Percentiles rank a stretch among this genome's conserved stretches.
These are phyloP conservation scores for Lactuca sativa DNA, from an alignment of 129 eudicot genomes.

Conservation along the genomic window DNA sequence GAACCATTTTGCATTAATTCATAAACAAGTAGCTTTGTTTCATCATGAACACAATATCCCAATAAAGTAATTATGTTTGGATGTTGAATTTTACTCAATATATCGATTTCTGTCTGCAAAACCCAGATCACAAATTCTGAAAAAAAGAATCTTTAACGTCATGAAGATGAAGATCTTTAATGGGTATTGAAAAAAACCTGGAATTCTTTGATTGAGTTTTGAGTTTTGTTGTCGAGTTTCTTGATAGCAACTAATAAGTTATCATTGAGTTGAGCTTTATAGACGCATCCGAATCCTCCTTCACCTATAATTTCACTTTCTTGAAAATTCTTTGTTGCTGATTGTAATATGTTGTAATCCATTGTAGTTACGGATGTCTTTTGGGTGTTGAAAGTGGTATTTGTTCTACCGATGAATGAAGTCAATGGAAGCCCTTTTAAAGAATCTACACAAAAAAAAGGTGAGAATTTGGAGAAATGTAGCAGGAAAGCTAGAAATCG, in stretches of 20 bases:
- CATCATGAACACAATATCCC: constrained; percentile 74
- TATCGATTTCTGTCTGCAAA: constrained; percentile 84
- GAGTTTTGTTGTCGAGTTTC: constrained; percentile 47
- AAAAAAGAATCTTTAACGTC: constrained; percentile 13
- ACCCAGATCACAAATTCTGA: constrained; percentile 14
- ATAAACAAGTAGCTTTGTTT: constrained; percentile 64
- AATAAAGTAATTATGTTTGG: constrained; percentile 74
- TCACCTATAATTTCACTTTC: constrained; percentile 63
- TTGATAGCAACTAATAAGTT: constrained; percentile 60
- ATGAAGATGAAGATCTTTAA: constrained; percentile 3
- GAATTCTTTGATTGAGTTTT: constrained; percentile 57
- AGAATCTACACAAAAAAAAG: constrained; percentile 16
- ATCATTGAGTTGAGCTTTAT: constrained; percentile 56
- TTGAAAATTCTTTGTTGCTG: constrained; percentile 56
- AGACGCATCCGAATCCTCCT: constrained; percentile 81
- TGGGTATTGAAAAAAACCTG: constrained; percentile 43
- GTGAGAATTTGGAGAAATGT: background rate
- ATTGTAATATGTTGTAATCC: constrained; percentile 53
- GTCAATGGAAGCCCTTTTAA: constrained; percentile 37
- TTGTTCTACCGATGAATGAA: constrained; percentile 40
- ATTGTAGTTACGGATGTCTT: constrained; percentile 39
- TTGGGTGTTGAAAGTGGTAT: constrained; percentile 30
- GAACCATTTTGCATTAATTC: constrained; percentile 92
- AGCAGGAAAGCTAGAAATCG: background rate
- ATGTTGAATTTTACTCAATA: constrained; percentile 85